Evolutionary conservation across 306 rosid genomes (phyloP), one percentile per base, ranked within the genome.

Genomic region (Vicia villosa): DNA sequence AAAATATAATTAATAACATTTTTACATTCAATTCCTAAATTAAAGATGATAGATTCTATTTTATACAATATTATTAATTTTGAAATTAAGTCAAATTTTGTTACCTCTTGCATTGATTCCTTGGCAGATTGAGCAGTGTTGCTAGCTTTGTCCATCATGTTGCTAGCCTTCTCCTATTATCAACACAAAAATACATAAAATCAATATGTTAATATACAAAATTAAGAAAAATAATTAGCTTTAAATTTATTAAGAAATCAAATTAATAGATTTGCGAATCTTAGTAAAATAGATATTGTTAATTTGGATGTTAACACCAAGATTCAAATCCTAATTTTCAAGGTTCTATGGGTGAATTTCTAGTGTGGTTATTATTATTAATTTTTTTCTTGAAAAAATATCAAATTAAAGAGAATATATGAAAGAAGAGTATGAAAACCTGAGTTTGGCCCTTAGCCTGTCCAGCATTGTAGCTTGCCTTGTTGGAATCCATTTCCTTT

Each of bases 371-470:
- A 1, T 6, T 6, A 34, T 5, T 34, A 34, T 1, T 3, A 34
- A 0, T 34, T 7, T 1, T 0, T 34, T 0, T 7, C 7, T 5
- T 0, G 8, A 32, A 4, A 30, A 30, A 30, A 30, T 4, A 30
- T 30, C 5, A 5, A 32, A 32, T 1, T 7, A n/a, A 1, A n/a
- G 20, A 15, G 38, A 52, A 0, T n/a, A 24, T 40, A 59, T 17
- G 15, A 45, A 15, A 11, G 49, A 62, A 61, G 24, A 7, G 20
- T 36, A 60, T 28, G 19, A 11, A 70, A 20, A 63, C 93, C 88
- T 88, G 49, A 26, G 85, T 42, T 78, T 80, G 91, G 74, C 91
- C 91, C 74, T 88, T 69, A 82, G 95, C 82, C 74, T 82, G 82
- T 13, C 95, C 95, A 19, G 83, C 89, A 19, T 80, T 45, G 79